Percentiles rank a stretch among this genome's conserved stretches.
These are phyloP conservation scores for Backusella luteola DNA, from an alignment of 192 early-diverging fungal genomes.

Conservation along the genomic window DNA sequence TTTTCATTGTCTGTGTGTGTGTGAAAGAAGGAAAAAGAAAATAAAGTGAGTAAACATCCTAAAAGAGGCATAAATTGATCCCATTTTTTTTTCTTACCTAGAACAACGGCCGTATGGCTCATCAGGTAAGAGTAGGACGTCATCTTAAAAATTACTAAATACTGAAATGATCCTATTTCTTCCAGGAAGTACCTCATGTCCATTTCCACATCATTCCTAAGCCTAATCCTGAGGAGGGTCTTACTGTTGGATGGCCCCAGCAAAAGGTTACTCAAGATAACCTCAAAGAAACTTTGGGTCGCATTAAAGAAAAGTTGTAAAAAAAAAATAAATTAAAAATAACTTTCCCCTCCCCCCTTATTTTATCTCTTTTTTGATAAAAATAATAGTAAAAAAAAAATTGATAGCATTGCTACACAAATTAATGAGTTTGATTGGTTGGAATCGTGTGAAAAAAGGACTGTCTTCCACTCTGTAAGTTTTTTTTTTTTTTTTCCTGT, in stretches of 20 bases:
- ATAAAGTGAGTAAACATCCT: neutral
- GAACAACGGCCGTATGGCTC: conserved; percentile 58
- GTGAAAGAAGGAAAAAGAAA: neutral
- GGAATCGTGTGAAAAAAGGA: too few relatives aligned
- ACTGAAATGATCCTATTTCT: conserved; percentile 6
- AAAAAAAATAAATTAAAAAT: neutral
- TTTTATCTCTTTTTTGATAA: neutral
- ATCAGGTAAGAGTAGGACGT: conserved; percentile 43
- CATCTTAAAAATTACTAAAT: neutral
- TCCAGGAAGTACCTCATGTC: conserved; percentile 84
- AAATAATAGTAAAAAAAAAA: conserved; percentile 9
- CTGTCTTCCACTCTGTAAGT: neutral
- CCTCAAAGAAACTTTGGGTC: conserved; percentile 12
- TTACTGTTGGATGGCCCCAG: conserved; percentile 68
- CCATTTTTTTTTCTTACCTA: conserved; percentile 14
- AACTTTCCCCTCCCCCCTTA: neutral
- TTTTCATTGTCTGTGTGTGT: neutral
- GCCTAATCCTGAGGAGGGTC: conserved; percentile 62
- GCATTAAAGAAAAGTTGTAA: conserved; percentile 35
- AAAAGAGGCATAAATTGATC: neutral
- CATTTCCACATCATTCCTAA: conserved; percentile 94
- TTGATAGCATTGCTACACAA: neutral
- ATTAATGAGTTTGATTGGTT: neutral
- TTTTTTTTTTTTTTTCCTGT: neutral
- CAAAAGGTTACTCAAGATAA: conserved; percentile 24